Evolutionary conservation across 495 filamentous ascomycete genomes (phyloP).

Genomic region (Lasiosphaeriaceae sp.): DNA sequence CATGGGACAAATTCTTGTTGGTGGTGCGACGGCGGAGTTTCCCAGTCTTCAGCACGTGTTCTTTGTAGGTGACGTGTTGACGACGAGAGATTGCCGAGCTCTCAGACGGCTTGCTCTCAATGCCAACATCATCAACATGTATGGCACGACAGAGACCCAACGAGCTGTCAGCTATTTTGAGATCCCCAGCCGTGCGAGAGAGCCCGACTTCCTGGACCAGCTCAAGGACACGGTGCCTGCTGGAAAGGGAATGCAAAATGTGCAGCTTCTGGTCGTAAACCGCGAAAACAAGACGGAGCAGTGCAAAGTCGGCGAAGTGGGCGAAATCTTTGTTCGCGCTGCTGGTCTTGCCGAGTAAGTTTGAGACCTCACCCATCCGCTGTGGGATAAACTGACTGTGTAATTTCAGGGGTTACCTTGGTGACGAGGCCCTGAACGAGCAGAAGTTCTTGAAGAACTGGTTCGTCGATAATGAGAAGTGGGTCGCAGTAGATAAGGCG

Average conservation of each 20-base stretch:
- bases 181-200: constrained; percentile 63
- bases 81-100: constrained; percentile 78
- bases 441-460: constrained; percentile 85
- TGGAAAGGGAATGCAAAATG: constrained; percentile 86
- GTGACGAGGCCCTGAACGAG: constrained; percentile 62
- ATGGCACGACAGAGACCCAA: constrained; percentile 88
- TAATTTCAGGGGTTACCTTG: constrained; percentile 61
- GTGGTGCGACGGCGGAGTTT: constrained; percentile 74
- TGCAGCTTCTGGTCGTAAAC: constrained; percentile 89
- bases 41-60: constrained; percentile 75
- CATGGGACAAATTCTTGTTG: constrained; percentile 93
- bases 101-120: constrained; percentile 77
- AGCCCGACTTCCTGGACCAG: constrained; percentile 64
- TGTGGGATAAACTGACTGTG: not conserved
- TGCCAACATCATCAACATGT: constrained; percentile 82
- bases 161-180: constrained; percentile 84
- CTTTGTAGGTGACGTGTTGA: constrained; percentile 92
- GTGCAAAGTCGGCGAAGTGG: constrained; percentile 77
- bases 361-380: not conserved
- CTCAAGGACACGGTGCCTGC: constrained; percentile 81
- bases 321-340: constrained; percentile 86
- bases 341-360: constrained; percentile 75
- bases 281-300: constrained; percentile 66
- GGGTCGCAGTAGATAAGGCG: constrained; percentile 62
- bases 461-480: constrained; percentile 74